Base-by-base conservation (phyloP, 2,329 filamentous ascomycete genomes). In the Salinomyces thailandicus region DNA sequence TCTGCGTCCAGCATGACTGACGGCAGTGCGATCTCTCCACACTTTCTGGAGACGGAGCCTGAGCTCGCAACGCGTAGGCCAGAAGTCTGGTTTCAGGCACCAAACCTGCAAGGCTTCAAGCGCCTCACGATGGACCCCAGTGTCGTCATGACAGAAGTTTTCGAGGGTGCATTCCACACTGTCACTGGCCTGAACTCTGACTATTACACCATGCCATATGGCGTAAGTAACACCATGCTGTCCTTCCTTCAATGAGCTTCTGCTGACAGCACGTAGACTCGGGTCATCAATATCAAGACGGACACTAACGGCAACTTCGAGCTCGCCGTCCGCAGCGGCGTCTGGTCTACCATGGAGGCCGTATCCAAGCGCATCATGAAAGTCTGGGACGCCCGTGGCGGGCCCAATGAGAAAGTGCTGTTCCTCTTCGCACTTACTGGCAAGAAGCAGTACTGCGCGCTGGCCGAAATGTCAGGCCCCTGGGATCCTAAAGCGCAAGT, bases 391-490 rank as follows among this genome's bases (percentile, higher is more conserved):
- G 36, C 36, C 6, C 48, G 46, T 31, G 26, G 42, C 4, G 33
- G 39, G 11, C 18, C 41, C 4, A 19, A 28, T 8, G 47, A 52
- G 34, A 49, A 51, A 37, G 42, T 56, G 2, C 37, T 51, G 22
- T 46, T 55, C 29, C 34, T 57, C 20, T 52, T 57, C 39, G 51
- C 54, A 12, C 37, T 56, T 38, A 55, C 48, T 18, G 47, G 49
- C 29, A 36, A 38, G 30, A 51, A 51, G 38, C 46, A 50, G 13
- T 57, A 46, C 35, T 52, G 47, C 31, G 54, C 47, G n/a, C 24
- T 57, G 24, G 54, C 48, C n/a, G 49, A 56, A 39, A 49, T 57
- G 46, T 31, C 29, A 8, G 51, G 47, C 1, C 41, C 44, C 5
- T 53, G 47, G 44, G 37, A 50, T 8, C 40, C 33, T 2, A 30